Base-by-base conservation (phyloP, 1,139 yeast species). In the Eremothecium gossypii region DNA sequence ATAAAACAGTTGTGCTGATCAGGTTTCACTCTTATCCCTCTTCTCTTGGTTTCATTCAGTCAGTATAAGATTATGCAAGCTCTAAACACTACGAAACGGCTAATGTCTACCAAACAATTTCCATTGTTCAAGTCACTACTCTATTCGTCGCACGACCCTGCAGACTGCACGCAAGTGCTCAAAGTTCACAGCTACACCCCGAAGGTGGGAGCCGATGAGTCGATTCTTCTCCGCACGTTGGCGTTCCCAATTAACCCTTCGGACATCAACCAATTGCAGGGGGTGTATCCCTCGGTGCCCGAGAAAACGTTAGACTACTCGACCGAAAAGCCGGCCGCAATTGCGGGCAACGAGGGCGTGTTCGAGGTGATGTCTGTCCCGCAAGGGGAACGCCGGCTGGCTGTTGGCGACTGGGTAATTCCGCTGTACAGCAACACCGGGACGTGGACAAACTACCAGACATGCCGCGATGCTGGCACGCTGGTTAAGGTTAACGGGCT, bases 221-320 rank as follows among this genome's bases (percentile, higher is more conserved):
- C 59, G 4, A 51, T 67, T 14, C 57, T 68, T 12, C 49, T 67
- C 43, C 61, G 66, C 36, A 53, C 69, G 2, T 66, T 91, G 45
- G 97, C 95, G 0, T 78, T 93, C 41, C 97, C 99, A 2, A 74
- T 93, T 50, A 89, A 89, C 57, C 97, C 97, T 0, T 83, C 95
- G 0, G 97, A 89, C 58, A 72, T 86, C 60, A 84, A 84, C 57
- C 96, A 87, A 64, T 70, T 89, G 49, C 87, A 83, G 58, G 96
- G 96, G n/a, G 93, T 84, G 0, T 89, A 89, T 53, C 95, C 96
- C 0, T 77, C 87, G n/a, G 75, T 70, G 51, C 95, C 96, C 0
- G 71, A 68, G 34, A 72, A 81, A 52, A 71, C 79, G 7, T 57
- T 62, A 2, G 71, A 68, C 13, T 67, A 76, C 34, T 78, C 80